Evolutionary conservation across 1,284 basidiomycete genomes (phyloP).

Genomic region (Rhodotorula sp.): DNA sequence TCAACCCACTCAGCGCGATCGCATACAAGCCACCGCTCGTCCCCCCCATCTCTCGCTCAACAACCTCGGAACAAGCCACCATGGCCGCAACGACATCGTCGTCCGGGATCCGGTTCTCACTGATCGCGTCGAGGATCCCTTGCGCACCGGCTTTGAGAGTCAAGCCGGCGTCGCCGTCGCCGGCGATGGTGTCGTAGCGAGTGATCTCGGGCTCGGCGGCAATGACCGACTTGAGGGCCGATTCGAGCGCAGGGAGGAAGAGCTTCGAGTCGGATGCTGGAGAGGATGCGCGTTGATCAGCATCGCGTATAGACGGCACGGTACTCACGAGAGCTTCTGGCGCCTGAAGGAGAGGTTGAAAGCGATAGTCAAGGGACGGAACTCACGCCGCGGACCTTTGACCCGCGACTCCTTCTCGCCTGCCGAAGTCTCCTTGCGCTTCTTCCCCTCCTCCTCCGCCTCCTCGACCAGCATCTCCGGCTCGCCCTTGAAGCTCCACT

Average conservation of each 20-base stretch:
- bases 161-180: conserved; percentile 57
- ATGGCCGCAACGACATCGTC: conserved; percentile 64
- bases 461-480: conserved; percentile 38
- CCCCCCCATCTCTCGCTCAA: conserved; percentile 84
- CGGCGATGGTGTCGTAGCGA: conserved; percentile 75
- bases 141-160: conserved; percentile 73
- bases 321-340: too few species aligned
- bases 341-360: too few species aligned
- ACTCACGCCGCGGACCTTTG: conserved; percentile 36
- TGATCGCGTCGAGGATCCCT: conserved; percentile 47
- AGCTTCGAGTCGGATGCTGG: conserved; percentile 44
- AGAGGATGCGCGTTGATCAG: too few species aligned
- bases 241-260: conserved; percentile 62
- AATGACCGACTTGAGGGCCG: conserved; percentile 68
- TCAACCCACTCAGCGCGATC: conserved; percentile 82
- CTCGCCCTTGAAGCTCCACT: conserved; percentile 35
- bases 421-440: conserved; percentile 8
- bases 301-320: too few species aligned
- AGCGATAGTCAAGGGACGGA: too few species aligned
- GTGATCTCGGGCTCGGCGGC: conserved; percentile 83
- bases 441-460: conserved; percentile 29
- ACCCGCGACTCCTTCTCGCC: conserved; percentile 13
- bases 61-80: conserved; percentile 67
- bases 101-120: conserved; percentile 56
- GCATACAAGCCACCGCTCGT: conserved; percentile 89